Conservation (phyloP, 768 basidiomycete species). For the Kwoniella pini region DNA sequence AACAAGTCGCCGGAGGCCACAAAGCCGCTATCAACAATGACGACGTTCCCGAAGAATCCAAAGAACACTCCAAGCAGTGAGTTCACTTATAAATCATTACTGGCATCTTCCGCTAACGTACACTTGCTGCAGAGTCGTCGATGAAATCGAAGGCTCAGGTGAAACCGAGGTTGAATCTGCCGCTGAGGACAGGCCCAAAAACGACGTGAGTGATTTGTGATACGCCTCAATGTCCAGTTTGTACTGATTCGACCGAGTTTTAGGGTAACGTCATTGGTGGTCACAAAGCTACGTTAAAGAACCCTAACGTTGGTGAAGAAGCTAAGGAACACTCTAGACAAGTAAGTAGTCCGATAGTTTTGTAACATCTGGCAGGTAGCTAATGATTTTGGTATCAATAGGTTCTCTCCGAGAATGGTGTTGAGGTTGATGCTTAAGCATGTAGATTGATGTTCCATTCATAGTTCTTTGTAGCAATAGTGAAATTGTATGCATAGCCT, state of each 20-base stretch:
- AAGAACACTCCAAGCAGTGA: conserved; percentile 40
- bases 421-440: conserved; percentile 27
- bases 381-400: conserved; percentile 3
- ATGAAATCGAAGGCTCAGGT: conserved; percentile 24
- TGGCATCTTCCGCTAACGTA: too few species aligned
- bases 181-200: conserved; percentile 24
- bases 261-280: conserved; percentile 55
- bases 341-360: neutral
- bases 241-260: neutral
- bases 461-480: conserved; percentile 7
- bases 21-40: conserved; percentile 43
- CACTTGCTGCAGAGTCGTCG: conserved; percentile 13
- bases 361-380: neutral
- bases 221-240: neutral
- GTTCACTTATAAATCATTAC: neutral
- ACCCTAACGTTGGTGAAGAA: conserved; percentile 48
- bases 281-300: conserved; percentile 50
- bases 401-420: conserved; percentile 38
- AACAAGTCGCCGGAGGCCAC: conserved; percentile 38
- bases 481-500: conserved; percentile 12
- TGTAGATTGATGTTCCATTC: neutral
- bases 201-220: conserved; percentile 36
- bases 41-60: conserved; percentile 32
- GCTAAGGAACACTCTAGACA: conserved; percentile 48
- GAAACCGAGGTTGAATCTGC: conserved; percentile 14